Percentiles rank a stretch among this genome's conserved stretches.
Conservation (phyloP, 1,139 yeast species). For the Kluyveromyces marxianus region DNA sequence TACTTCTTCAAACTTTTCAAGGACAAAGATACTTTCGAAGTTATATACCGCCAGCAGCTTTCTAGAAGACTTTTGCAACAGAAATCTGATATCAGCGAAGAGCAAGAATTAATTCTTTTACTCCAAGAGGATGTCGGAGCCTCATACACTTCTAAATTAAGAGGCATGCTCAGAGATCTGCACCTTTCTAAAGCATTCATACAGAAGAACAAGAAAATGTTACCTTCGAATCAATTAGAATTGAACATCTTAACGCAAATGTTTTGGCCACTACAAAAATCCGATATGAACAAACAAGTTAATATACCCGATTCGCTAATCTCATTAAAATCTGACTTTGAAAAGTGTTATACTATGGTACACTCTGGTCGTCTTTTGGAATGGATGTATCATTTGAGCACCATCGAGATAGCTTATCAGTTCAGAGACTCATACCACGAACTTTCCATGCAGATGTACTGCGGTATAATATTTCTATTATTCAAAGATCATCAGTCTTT, state of each 20-base stretch:
- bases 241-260: conserved; percentile 46
- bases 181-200: conserved; percentile 51
- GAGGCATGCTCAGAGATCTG: conserved; percentile 86
- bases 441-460: conserved; percentile 71
- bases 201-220: conserved; percentile 12
- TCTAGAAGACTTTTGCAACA: conserved; percentile 74
- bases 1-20: conserved; percentile 58
- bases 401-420: conserved; percentile 65
- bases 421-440: conserved; percentile 68
- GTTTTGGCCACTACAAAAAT: conserved; percentile 28
- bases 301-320: conserved; percentile 45
- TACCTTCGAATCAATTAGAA: conserved; percentile 33
- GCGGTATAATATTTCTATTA: conserved; percentile 67
- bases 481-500: conserved; percentile 50
- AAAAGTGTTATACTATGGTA: conserved; percentile 46
- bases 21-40: conserved; percentile 86
- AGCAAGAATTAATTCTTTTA: conserved; percentile 60
- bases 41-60: conserved; percentile 77
- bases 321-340: conserved; percentile 37
- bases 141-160: conserved; percentile 69
- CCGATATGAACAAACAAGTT: conserved; percentile 29
- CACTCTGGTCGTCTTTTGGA: conserved; percentile 68
- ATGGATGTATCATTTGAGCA: conserved; percentile 83
- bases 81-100: conserved; percentile 53
- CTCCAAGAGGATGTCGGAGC: conserved; percentile 76